phyloP scores from a whole-genome alignment of 352 stramenopile species.

The Globisporangium emineosum region DNA sequence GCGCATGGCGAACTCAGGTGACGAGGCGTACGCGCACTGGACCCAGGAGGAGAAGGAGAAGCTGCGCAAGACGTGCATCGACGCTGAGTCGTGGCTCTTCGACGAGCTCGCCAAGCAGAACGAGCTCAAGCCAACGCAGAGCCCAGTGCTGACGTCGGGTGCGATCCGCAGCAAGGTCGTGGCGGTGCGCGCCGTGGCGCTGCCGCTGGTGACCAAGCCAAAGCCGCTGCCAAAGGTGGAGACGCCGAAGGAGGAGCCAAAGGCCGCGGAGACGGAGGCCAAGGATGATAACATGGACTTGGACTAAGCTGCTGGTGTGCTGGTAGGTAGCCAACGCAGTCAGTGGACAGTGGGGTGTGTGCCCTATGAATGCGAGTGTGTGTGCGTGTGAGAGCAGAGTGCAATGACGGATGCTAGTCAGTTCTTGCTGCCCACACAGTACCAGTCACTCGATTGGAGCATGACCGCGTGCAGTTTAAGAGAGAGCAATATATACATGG shows the following conservation, averaged over 20 bases:
- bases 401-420: neutral
- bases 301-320: conserved; percentile 42
- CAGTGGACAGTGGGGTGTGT: neutral
- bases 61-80: conserved; percentile 87
- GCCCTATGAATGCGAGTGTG: neutral
- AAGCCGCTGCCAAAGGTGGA: conserved; percentile 88
- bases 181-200: conserved; percentile 85
- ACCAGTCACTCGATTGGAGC: neutral
- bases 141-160: conserved; percentile 90
- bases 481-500: conserved; percentile 18
- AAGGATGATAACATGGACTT: conserved; percentile 87
- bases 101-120: conserved; percentile 95
- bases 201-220: conserved; percentile 97
- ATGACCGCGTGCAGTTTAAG: too few species aligned
- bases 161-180: conserved; percentile 90
- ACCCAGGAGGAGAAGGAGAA: conserved; percentile 94
- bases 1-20: conserved; percentile 91
- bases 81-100: conserved; percentile 94
- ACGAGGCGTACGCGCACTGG: conserved; percentile 95
- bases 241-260: conserved; percentile 36
- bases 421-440: neutral
- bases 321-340: neutral
- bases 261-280: conserved; percentile 30
- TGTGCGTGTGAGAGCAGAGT: too few species aligned
- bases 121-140: conserved; percentile 72